A percentile compares a stretch with the other conserved stretches of the same genome.
These are phyloP conservation scores for Licmophora abbreviata DNA, from an alignment of 108 stramenopile species.

Conservation along the genomic window DNA sequence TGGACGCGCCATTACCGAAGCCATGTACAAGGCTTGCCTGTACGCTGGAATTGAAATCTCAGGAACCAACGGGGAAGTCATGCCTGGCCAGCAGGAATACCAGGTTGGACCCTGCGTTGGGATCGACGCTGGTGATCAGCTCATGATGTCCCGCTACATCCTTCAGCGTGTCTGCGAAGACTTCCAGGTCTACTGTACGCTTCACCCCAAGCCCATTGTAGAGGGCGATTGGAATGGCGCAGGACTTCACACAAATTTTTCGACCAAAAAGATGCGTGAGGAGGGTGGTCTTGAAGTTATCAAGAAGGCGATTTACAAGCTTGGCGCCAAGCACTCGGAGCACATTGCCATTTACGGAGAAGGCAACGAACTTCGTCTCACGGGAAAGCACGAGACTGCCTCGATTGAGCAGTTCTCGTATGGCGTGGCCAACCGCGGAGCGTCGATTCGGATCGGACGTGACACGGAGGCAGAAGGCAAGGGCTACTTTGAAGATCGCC, in stretches of 20 bases:
- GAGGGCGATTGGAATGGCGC: constrained; percentile 99
- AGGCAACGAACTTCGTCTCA: constrained; percentile 95
- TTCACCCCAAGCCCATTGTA: constrained; percentile 97
- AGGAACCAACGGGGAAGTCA: constrained; percentile 97
- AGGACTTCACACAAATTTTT: constrained; percentile 97
- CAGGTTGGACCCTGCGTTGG: constrained; percentile 98
- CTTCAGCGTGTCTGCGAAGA: constrained; percentile 95
- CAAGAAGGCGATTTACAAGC: constrained; percentile 94
- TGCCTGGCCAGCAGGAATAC: constrained; percentile 98
- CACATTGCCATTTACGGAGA: constrained; percentile 97
- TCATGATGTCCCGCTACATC: constrained; percentile 95
- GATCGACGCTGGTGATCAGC: constrained; percentile 96
- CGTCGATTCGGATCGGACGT: constrained; percentile 91
- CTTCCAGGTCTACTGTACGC: constrained; percentile 92
- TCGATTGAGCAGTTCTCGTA: constrained; percentile 86
- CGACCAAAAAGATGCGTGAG: constrained; percentile 94
- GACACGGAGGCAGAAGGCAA: constrained; percentile 83
- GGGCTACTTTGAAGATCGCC: constrained; percentile 98
- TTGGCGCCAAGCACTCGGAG: constrained; percentile 89
- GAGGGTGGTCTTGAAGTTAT: constrained; percentile 88
- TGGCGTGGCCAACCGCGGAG: constrained; percentile 97
- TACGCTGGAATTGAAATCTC: constrained; percentile 92
- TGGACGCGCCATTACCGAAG: constrained; percentile 90
- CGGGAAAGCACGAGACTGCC: constrained; percentile 95
- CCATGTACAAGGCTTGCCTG: constrained; percentile 93